Conservation (phyloP, 208 protist genomes). For the Trichomonas gallinae region DNA sequence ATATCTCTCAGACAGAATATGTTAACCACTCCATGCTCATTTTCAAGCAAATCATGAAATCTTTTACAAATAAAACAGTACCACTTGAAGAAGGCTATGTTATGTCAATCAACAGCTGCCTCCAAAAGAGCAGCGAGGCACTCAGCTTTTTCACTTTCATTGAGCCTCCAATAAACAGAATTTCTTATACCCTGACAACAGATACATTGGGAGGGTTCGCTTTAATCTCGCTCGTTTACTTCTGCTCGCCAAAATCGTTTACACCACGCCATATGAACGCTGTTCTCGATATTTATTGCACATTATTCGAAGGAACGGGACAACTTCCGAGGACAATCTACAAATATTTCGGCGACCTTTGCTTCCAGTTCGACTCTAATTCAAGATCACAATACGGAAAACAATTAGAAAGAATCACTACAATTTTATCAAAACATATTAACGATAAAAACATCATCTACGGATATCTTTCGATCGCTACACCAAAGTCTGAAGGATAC, state of each 20-base stretch:
- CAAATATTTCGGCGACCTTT: not conserved
- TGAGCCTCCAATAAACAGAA: not conserved
- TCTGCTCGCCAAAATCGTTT: not conserved
- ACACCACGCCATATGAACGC: not conserved
- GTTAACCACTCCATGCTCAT: not conserved
- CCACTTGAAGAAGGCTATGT: not conserved
- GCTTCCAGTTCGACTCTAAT: not conserved
- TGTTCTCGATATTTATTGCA: not conserved
- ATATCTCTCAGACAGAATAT: not conserved
- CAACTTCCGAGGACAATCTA: not conserved
- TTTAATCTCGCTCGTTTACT: not conserved
- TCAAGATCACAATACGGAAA: not conserved
- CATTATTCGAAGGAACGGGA: not conserved
- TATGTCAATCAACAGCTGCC: not conserved
- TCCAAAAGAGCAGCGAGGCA: not conserved
- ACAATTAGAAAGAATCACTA: not conserved
- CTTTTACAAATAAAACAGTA: not conserved
- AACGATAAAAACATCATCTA: not conserved
- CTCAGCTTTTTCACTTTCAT: not conserved
- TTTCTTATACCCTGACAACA: not conserved
- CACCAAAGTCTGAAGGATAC: not conserved
- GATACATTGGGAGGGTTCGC: not conserved
- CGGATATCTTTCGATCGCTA: not conserved
- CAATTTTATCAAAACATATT: not conserved
- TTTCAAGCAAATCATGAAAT: not conserved